Percentiles rank a stretch among this genome's conserved stretches.
These are phyloP conservation scores for Scortechinia acanthostroma DNA, from an alignment of 2,329 filamentous ascomycete species.

Conservation along the genomic window DNA sequence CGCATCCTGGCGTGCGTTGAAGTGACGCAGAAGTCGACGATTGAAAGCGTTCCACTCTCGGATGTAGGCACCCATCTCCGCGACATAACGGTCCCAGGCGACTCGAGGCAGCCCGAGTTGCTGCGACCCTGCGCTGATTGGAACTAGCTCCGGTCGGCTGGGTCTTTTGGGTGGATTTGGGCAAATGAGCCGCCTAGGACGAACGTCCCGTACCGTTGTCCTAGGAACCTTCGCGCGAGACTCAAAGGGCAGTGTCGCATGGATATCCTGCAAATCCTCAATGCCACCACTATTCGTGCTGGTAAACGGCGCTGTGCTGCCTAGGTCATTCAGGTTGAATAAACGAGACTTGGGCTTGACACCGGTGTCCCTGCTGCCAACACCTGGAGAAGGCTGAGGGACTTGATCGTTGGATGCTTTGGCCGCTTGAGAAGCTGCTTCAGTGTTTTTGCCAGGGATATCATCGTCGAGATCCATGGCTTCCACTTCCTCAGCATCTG, in stretches of 20 bases:
- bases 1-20: constrained; percentile 38
- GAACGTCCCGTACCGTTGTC: constrained; percentile 21
- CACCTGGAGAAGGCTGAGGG: background rate
- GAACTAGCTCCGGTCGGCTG: constrained; percentile 12
- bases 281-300: constrained; percentile 35
- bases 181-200: constrained; percentile 28
- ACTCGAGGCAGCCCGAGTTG: constrained; percentile 28
- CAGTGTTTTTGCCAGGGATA: constrained; percentile 9
- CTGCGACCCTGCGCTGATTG: constrained; percentile 5
- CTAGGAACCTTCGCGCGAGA: constrained; percentile 33
- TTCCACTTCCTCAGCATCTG: constrained; percentile 16
- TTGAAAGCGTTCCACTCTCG: constrained; percentile 47
- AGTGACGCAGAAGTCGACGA: constrained; percentile 42
- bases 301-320: constrained; percentile 37
- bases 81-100: constrained; percentile 40
- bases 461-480: constrained; percentile 36
- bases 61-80: constrained; percentile 44
- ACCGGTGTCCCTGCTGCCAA: too few relatives aligned
- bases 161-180: constrained; percentile 43
- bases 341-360: constrained; percentile 6
- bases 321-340: constrained; percentile 39
- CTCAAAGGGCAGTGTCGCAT: constrained; percentile 45
- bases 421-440: background rate
- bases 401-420: too few relatives aligned
- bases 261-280: constrained; percentile 41